Evolutionary conservation across 805 yeast species (phyloP), one percentile per base, ranked within the genome.

Genomic region (Maudiozyma turicensis): DNA sequence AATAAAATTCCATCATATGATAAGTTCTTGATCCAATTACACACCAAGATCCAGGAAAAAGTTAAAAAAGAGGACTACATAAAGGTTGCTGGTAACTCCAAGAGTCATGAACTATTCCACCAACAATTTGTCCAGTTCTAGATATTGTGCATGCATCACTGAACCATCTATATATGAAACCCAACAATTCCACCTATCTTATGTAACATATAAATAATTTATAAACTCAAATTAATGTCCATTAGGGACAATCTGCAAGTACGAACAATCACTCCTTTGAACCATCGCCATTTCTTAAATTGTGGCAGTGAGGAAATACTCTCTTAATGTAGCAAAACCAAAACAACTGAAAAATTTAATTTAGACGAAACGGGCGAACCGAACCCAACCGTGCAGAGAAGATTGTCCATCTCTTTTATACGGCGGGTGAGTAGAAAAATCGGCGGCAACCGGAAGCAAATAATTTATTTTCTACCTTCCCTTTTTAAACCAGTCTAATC

Each of bases 11-110:
- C 72, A 55, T 75, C 82, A 20, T 84, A 82, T 61, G 64, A 77
- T 6, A 95, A 86, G 50, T 88, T 78, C 56, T 69, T 91, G 53
- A 69, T 79, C 7, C 75, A 75, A 38, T 68, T 90, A 48, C 96
- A 91, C 64, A 80, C 77, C 48, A 73, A 74, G 8, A 78, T 85
- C 32, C 74, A 71, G 45, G 77, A 71, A 13, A 78, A 74, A 52
- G 53, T 78, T 20, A 80, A 76, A 14, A 73, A 71, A 43, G 80
- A 76, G 14, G 66, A 65, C 40, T 65, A 51, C 48, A 52, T 63
- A 6, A 66, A 64, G 43, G 50, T 59, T 5, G 35, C 54, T 37
- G 43, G 45, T 9, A 47, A 50, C 32, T 47, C 51, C 8, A 51
- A 54, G 20, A 54, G 48, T 9, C 64, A 64, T 46, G 67, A 66